phyloP scores from a whole-genome alignment of 1,139 yeast genomes.

The Scheffersomyces cryptocercus region DNA sequence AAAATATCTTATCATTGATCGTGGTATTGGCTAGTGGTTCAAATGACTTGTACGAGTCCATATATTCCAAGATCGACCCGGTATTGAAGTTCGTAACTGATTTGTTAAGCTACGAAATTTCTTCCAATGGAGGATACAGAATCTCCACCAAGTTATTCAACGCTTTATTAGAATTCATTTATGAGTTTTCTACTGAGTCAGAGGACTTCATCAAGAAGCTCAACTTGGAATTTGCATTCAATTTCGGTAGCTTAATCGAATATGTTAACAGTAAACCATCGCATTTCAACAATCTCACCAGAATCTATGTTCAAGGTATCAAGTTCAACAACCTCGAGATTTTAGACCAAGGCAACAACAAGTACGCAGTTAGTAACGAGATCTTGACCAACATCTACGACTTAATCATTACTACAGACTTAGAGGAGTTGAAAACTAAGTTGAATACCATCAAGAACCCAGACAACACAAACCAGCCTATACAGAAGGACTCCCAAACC shows the following conservation, averaged over 20 bases:
- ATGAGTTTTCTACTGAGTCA: constrained; percentile 68
- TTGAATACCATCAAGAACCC: constrained; percentile 24
- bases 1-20: constrained; percentile 69
- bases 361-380: constrained; percentile 20
- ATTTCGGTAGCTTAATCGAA: constrained; percentile 17
- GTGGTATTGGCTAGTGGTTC: constrained; percentile 69
- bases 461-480: constrained; percentile 43
- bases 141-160: constrained; percentile 48
- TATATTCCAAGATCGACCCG: constrained; percentile 47
- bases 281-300: constrained; percentile 38
- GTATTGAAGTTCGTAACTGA: constrained; percentile 45
- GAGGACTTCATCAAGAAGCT: constrained; percentile 51
- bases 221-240: constrained; percentile 21
- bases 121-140: constrained; percentile 27
- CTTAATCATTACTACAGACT: constrained; percentile 40
- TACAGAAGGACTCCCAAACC: constrained; percentile 21
- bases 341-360: constrained; percentile 17
- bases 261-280: constrained; percentile 16
- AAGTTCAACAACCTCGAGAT: constrained; percentile 59
- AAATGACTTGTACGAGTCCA: constrained; percentile 56
- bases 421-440: constrained; percentile 37
- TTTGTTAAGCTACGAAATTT: constrained; percentile 32
- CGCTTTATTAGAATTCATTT: constrained; percentile 59
- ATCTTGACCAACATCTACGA: constrained; percentile 28
- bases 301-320: constrained; percentile 59